Conservation (phyloP, 768 basidiomycete species). For the Boletales sp. region DNA sequence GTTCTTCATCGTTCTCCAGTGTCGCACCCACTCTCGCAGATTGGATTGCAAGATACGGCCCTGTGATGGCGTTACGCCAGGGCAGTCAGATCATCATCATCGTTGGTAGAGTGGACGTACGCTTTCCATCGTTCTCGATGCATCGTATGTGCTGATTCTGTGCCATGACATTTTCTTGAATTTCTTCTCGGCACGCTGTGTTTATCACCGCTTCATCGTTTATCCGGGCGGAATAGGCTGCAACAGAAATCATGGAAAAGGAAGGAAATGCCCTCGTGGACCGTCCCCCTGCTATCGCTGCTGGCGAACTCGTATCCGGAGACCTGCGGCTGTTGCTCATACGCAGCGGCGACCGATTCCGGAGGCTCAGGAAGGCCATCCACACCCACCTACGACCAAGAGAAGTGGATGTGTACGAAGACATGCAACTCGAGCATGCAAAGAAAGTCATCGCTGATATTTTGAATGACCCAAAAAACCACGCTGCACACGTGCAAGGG, state of each 20-base stretch:
- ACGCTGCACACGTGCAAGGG: conserved; percentile 46
- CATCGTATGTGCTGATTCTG: not conserved
- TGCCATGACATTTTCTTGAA: too few relatives aligned
- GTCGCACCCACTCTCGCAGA: too few relatives aligned
- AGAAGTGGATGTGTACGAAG: conserved; percentile 35
- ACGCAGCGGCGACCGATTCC: conserved; percentile 48
- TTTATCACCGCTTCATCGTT: too few relatives aligned
- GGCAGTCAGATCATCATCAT: too few relatives aligned
- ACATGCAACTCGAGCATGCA: conserved; percentile 37
- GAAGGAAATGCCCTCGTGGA: conserved; percentile 48
- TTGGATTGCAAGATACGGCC: too few relatives aligned
- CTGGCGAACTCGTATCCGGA: conserved; percentile 48
- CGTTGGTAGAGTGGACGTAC: too few relatives aligned
- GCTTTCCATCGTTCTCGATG: too few relatives aligned
- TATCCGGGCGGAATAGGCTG: conserved; percentile 35
- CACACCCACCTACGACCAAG: conserved; percentile 53
- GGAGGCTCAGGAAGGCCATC: conserved; percentile 50
- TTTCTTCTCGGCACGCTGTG: too few relatives aligned
- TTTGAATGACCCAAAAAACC: conserved; percentile 28
- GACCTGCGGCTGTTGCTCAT: conserved; percentile 51
- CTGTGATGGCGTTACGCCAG: too few relatives aligned
- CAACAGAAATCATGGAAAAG: conserved; percentile 58
- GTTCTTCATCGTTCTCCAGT: too few relatives aligned
- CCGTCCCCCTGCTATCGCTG: conserved; percentile 48
- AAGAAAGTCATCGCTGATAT: conserved; percentile 26